Conservation (phyloP, 257 asterid genomes). For the Fraxinus quadrangulata region DNA sequence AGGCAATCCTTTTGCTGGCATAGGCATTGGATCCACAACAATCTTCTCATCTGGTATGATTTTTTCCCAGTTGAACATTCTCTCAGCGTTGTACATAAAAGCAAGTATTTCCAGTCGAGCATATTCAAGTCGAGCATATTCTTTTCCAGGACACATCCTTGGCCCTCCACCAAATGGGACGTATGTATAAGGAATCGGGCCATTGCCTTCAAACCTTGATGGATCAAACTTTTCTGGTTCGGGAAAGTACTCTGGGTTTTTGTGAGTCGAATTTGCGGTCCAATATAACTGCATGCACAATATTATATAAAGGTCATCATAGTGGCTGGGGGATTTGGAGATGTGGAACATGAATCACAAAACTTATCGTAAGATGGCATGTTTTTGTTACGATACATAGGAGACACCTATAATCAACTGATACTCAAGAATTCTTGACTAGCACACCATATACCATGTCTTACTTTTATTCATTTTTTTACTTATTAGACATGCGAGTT, state of each 20-base stretch:
- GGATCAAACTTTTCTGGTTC: conserved; percentile 43
- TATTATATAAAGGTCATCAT: background rate
- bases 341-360: background rate
- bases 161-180: conserved; percentile 43
- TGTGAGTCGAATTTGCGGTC: conserved; percentile 37
- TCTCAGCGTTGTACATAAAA: conserved; percentile 32
- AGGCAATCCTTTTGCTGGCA: conserved; percentile 37
- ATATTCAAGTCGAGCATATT: conserved; percentile 32
- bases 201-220: conserved; percentile 34
- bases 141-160: conserved; percentile 34
- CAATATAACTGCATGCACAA: conserved; percentile 30
- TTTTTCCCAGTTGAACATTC: conserved; percentile 30
- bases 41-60: conserved; percentile 28
- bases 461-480: too few relatives aligned
- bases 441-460: too few relatives aligned
- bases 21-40: conserved; percentile 29
- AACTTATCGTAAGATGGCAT: too few relatives aligned
- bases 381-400: too few relatives aligned
- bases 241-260: conserved; percentile 33
- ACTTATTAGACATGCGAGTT: too few relatives aligned
- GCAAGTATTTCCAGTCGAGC: conserved; percentile 26
- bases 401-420: too few relatives aligned
- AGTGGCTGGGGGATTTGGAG: background rate
- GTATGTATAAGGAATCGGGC: conserved; percentile 27
- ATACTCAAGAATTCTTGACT: too few relatives aligned